These are phyloP conservation scores for Ceratobasidium theobromae DNA, from an alignment of 1,284 basidiomycete genomes.

Conservation along the genomic window DNA sequence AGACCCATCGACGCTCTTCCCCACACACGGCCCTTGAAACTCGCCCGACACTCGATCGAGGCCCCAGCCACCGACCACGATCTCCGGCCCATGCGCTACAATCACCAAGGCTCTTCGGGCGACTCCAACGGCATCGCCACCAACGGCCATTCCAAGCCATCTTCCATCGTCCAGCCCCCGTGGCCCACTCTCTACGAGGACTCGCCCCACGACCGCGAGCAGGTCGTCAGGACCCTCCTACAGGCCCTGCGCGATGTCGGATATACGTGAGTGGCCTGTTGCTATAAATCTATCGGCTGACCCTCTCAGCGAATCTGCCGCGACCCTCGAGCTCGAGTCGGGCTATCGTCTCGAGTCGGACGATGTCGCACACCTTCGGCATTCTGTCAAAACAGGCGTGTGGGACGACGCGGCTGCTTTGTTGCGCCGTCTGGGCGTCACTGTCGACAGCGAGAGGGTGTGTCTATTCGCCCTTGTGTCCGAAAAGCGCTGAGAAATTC, in stretches of 20 bases:
- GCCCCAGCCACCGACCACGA: conserved; percentile 28
- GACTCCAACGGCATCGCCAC: conserved; percentile 3
- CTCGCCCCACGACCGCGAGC: conserved; percentile 79
- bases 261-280: conserved; percentile 60
- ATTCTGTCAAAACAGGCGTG: conserved; percentile 76
- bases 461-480: conserved; percentile 39
- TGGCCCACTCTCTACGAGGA: conserved; percentile 73
- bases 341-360: conserved; percentile 83
- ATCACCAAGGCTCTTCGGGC: background rate
- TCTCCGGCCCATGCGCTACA: conserved; percentile 11
- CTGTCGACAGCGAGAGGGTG: conserved; percentile 66
- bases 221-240: conserved; percentile 87
- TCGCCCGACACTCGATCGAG: conserved; percentile 10
- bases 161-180: conserved; percentile 48
- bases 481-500: conserved; percentile 27
- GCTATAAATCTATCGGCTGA: background rate
- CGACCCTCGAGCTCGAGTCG: conserved; percentile 87
- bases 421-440: conserved; percentile 66
- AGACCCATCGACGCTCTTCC: background rate
- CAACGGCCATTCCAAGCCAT: conserved; percentile 14
- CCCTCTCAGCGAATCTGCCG: conserved; percentile 74
- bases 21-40: conserved; percentile 10
- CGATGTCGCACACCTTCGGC: conserved; percentile 79
- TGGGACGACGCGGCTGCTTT: conserved; percentile 82
- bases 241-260: conserved; percentile 93